phyloP scores from a whole-genome alignment of 2,329 filamentous ascomycete genomes.

The Epichloe scottii region DNA sequence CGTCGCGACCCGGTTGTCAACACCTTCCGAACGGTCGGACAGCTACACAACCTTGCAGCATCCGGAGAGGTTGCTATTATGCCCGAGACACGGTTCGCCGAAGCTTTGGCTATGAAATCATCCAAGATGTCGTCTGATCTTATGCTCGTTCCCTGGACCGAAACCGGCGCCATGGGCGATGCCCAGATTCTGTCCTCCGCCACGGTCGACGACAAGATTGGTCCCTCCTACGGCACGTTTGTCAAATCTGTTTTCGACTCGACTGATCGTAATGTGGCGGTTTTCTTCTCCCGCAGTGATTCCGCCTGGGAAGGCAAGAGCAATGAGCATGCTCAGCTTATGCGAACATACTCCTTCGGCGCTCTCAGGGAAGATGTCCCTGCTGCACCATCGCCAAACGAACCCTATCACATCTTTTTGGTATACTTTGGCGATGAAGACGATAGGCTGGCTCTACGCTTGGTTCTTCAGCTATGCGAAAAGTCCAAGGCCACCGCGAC shows the following conservation, averaged over 20 bases:
- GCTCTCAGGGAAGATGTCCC: conserved; percentile 42
- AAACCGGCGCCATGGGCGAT: conserved; percentile 65
- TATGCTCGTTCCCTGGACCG: conserved; percentile 81
- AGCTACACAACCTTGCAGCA: conserved; percentile 70
- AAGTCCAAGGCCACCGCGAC: conserved; percentile 70
- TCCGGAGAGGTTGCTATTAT: conserved; percentile 72
- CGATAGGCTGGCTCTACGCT: conserved; percentile 64
- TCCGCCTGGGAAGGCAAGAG: conserved; percentile 24
- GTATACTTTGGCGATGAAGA: conserved; percentile 79
- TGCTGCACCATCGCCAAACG: conserved; percentile 47
- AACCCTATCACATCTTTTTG: conserved; percentile 72
- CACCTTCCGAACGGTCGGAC: conserved; percentile 78
- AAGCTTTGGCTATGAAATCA: conserved; percentile 60
- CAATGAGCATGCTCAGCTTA: conserved; percentile 26
- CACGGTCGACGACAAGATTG: conserved; percentile 23
- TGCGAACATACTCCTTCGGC: conserved; percentile 44
- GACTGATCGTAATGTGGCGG: conserved; percentile 58
- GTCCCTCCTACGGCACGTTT: conserved; percentile 55
- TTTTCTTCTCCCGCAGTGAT: conserved; percentile 58
- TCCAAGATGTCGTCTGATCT: conserved; percentile 59
- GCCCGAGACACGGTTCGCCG: conserved; percentile 65
- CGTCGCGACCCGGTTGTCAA: conserved; percentile 76
- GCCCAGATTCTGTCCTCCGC: conserved; percentile 15
- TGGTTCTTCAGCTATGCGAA: conserved; percentile 74
- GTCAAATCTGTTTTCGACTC: conserved; percentile 54